Conservation (phyloP, 805 yeast species). For the Candida xiaguanensis region DNA sequence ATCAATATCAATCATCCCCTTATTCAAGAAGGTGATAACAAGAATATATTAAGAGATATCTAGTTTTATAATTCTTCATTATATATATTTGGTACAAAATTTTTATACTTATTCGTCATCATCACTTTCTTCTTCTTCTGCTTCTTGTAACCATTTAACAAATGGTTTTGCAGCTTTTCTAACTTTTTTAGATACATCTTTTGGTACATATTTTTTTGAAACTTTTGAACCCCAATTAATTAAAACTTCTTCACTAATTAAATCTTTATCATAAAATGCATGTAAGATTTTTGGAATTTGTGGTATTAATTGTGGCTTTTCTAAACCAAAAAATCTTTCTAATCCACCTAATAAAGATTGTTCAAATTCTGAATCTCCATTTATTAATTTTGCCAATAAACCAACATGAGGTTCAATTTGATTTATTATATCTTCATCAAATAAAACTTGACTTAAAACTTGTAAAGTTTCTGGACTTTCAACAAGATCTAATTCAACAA, state of each 20-base stretch:
- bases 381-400: slow-evolving; percentile 71
- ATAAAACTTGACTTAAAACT: slow-evolving; percentile 87
- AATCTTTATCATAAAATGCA: slow-evolving; percentile 76
- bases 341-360: slow-evolving; percentile 92
- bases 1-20: background rate
- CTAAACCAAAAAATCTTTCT: slow-evolving; percentile 86
- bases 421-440: slow-evolving; percentile 69
- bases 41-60: background rate
- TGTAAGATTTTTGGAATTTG: slow-evolving; percentile 78
- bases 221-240: slow-evolving; percentile 85
- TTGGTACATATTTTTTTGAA: slow-evolving; percentile 89
- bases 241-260: slow-evolving; percentile 79
- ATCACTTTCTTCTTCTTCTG: slow-evolving; percentile 72
- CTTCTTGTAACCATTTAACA: slow-evolving; percentile 90
- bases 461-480: slow-evolving; percentile 75
- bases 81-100: background rate
- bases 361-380: slow-evolving; percentile 62
- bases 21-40: slow-evolving; percentile 1
- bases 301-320: slow-evolving; percentile 65
- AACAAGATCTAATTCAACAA: slow-evolving; percentile 70
- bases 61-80: background rate
- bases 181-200: slow-evolving; percentile 87
- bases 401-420: slow-evolving; percentile 80
- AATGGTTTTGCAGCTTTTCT: slow-evolving; percentile 96
- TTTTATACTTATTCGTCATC: slow-evolving; percentile 39